Conservation (phyloP, 805 yeast species). For the Lipomyces sp. region DNA sequence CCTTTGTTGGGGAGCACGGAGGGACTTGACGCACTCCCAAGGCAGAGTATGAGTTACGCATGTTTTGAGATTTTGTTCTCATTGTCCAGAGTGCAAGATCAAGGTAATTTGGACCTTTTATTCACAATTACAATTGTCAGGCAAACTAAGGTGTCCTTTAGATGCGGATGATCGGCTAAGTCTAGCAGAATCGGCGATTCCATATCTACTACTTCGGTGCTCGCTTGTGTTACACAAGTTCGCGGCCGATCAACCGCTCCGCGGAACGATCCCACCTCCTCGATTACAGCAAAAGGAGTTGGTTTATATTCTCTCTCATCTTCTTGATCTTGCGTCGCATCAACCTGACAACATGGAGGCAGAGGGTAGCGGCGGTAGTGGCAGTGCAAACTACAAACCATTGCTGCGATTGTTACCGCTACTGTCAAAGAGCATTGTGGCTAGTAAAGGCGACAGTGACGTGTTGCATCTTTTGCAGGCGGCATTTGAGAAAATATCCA, state of each 20-base stretch:
- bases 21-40: constrained; percentile 44
- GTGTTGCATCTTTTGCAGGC: constrained; percentile 23
- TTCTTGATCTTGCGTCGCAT: constrained; percentile 15
- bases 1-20: constrained; percentile 63
- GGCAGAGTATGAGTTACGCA: constrained; percentile 49
- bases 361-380: neutral
- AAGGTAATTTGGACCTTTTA: constrained; percentile 29
- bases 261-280: constrained; percentile 63
- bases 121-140: neutral
- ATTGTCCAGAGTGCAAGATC: constrained; percentile 37
- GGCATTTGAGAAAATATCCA: constrained; percentile 25
- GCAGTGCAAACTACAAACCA: constrained; percentile 18
- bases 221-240: constrained; percentile 62
- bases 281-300: constrained; percentile 64
- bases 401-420: constrained; percentile 21
- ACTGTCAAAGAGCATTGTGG: constrained; percentile 27
- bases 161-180: constrained; percentile 15
- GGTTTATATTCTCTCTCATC: constrained; percentile 29
- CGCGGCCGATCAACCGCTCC: constrained; percentile 57
- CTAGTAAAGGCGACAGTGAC: constrained; percentile 19
- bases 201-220: constrained; percentile 55
- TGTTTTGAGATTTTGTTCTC: constrained; percentile 56
- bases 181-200: constrained; percentile 39
- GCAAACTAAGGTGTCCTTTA: too few species aligned
- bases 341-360: neutral